Evolutionary conservation across 495 filamentous ascomycete genomes (phyloP).

Genomic region (Hamigera avellanea): DNA sequence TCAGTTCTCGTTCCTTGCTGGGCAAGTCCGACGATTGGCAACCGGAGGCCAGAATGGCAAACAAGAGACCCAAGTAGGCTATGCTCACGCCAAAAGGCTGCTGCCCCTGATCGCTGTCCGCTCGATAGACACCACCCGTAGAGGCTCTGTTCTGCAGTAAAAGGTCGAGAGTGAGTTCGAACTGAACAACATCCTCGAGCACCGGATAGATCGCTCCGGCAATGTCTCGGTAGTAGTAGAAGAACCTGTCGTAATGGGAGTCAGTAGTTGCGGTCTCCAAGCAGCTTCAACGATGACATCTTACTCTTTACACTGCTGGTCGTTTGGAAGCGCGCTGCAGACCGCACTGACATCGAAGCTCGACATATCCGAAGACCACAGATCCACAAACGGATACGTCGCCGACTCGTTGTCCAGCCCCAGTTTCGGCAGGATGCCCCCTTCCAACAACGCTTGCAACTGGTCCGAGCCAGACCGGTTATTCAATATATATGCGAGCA

Average conservation of each 20-base stretch:
- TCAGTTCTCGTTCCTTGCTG: constrained; percentile 43
- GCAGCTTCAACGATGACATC: constrained; percentile 8
- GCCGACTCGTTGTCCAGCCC: constrained; percentile 73
- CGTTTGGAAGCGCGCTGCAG: constrained; percentile 55
- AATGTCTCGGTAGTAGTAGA: constrained; percentile 67
- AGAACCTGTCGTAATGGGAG: constrained; percentile 38
- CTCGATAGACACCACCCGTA: constrained; percentile 30
- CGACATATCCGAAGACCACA: constrained; percentile 57
- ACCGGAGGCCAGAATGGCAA: constrained; percentile 68
- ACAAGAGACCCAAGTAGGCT: constrained; percentile 58
- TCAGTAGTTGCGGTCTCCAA: no score
- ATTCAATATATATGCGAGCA: constrained; percentile 49
- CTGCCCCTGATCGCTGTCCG: constrained; percentile 22
- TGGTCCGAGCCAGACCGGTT: constrained; percentile 53
- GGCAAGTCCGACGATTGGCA: constrained; percentile 69
- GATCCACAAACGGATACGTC: constrained; percentile 65
- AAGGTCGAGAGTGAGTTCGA: constrained; percentile 57
- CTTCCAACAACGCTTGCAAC: constrained; percentile 54
- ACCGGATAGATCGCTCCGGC: constrained; percentile 77
- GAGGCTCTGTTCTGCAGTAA: constrained; percentile 53
- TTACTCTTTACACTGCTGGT: constrained; percentile 54
- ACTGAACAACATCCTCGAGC: constrained; percentile 56
- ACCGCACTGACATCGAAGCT: constrained; percentile 57
- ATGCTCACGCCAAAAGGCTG: constrained; percentile 48
- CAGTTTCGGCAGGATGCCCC: constrained; percentile 68